Evolutionary conservation across 2,329 filamentous ascomycete genomes (phyloP).

Genomic region (Exophiala oligosperma): DNA sequence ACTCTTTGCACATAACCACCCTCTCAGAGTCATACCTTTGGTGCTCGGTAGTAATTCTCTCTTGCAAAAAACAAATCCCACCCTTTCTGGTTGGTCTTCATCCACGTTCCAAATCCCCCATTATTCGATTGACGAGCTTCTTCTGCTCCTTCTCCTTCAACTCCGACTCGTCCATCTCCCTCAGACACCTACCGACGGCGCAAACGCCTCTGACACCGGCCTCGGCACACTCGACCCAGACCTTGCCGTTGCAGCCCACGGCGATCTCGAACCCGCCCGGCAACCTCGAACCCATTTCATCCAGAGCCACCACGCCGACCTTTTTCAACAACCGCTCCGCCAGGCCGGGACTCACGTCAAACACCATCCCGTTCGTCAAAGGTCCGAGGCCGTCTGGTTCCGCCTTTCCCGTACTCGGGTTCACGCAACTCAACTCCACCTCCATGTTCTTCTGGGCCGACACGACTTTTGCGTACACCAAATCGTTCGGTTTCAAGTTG

Average conservation of each 20-base stretch:
- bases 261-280: constrained; percentile 80
- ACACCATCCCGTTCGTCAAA: constrained; percentile 82
- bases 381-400: constrained; percentile 86
- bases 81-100: constrained; percentile 8
- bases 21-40: too few relatives aligned
- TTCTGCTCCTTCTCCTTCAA: constrained; percentile 45
- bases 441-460: constrained; percentile 81
- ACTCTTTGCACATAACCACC: too few relatives aligned
- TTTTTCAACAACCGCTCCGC: constrained; percentile 71
- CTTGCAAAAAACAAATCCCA: too few relatives aligned
- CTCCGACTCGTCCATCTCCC: constrained; percentile 64
- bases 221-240: constrained; percentile 78
- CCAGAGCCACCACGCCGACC: constrained; percentile 70
- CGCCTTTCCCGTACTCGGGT: constrained; percentile 79
- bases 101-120: constrained; percentile 40
- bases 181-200: constrained; percentile 74
- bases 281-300: constrained; percentile 77
- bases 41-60: too few relatives aligned
- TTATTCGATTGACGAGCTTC: constrained; percentile 45
- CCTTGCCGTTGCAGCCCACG: constrained; percentile 84
- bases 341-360: constrained; percentile 75
- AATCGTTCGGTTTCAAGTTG: constrained; percentile 68
- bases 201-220: constrained; percentile 71
- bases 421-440: constrained; percentile 86
- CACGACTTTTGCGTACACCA: constrained; percentile 85